Evolutionary conservation across 2,329 filamentous ascomycete species (phyloP).

Genomic region (Remersonia thermophila): DNA sequence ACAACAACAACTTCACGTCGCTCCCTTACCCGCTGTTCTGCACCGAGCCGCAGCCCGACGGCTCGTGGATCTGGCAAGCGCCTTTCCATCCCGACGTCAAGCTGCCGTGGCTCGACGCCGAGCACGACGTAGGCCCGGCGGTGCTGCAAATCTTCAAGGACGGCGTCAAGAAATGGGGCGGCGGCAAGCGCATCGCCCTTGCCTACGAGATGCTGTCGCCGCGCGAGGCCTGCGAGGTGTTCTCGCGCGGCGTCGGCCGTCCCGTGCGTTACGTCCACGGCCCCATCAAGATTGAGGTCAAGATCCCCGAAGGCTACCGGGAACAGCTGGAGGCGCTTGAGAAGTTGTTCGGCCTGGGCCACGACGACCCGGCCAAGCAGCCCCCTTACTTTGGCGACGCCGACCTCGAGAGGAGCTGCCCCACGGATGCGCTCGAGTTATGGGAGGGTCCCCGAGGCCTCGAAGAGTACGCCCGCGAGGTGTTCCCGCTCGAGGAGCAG

Average conservation of each 20-base stretch:
- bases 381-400: slow-evolving; percentile 51
- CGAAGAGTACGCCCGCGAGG: slow-evolving; percentile 89
- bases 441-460: slow-evolving; percentile 88
- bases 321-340: slow-evolving; percentile 67
- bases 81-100: slow-evolving; percentile 85
- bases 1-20: slow-evolving; percentile 98
- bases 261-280: slow-evolving; percentile 67
- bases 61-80: slow-evolving; percentile 83
- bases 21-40: slow-evolving; percentile 87
- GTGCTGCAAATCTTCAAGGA: slow-evolving; percentile 93
- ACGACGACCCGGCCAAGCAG: slow-evolving; percentile 41
- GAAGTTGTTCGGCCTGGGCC: slow-evolving; percentile 42
- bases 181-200: slow-evolving; percentile 59
- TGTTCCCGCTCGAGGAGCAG: slow-evolving; percentile 88
- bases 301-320: slow-evolving; percentile 77
- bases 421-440: slow-evolving; percentile 62
- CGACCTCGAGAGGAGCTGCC: slow-evolving; percentile 50
- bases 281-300: slow-evolving; percentile 72
- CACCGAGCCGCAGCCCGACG: slow-evolving; percentile 77
- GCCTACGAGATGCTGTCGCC: slow-evolving; percentile 86
- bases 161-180: slow-evolving; percentile 73
- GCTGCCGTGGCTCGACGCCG: slow-evolving; percentile 89
- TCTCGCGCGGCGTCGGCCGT: slow-evolving; percentile 64
- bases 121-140: slow-evolving; percentile 89
- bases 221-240: slow-evolving; percentile 66